phyloP scores from a whole-genome alignment of 208 protist species.

The Trypanosoma melophagium region DNA sequence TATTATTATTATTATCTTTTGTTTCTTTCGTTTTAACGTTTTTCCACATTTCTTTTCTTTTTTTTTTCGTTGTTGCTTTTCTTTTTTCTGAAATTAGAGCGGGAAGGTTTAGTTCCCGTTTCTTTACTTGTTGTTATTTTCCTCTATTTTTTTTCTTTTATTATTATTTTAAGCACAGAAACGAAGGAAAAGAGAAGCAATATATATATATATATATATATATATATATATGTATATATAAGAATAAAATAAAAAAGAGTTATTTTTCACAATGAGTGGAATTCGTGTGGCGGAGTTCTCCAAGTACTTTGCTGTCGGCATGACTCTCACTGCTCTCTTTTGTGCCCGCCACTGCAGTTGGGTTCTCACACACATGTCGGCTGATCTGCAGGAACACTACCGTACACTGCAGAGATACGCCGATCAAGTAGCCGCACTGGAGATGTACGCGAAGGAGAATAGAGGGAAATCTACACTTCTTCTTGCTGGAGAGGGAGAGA shows the following conservation, averaged over 20 bases:
- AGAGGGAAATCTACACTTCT: background rate
- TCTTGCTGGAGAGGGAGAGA: background rate
- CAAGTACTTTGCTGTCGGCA: slow-evolving; percentile 57
- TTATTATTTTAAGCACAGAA: too few species aligned
- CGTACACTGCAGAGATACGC: slow-evolving; percentile 41
- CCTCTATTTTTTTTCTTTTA: too few species aligned
- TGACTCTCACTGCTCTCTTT: slow-evolving; percentile 29
- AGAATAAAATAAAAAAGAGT: background rate
- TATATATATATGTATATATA: background rate
- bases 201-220: too few species aligned
- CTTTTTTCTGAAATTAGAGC: too few species aligned
- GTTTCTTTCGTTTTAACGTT: too few species aligned
- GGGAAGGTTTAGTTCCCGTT: too few species aligned
- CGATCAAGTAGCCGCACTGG: slow-evolving; percentile 29
- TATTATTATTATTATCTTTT: too few species aligned
- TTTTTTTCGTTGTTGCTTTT: too few species aligned
- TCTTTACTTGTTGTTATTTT: too few species aligned
- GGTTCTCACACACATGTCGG: slow-evolving; percentile 32
- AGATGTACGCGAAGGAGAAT: slow-evolving; percentile 27
- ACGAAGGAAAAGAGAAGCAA: too few species aligned
- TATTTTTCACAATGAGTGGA: slow-evolving; percentile 10
- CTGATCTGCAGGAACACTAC: slow-evolving; percentile 40
- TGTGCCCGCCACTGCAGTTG: slow-evolving; percentile 62
- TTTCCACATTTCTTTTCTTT: too few species aligned
- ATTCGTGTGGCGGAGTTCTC: slow-evolving; percentile 19